Evolutionary conservation across 2,329 filamentous ascomycete genomes (phyloP).

Genomic region (Fusarium sp.): DNA sequence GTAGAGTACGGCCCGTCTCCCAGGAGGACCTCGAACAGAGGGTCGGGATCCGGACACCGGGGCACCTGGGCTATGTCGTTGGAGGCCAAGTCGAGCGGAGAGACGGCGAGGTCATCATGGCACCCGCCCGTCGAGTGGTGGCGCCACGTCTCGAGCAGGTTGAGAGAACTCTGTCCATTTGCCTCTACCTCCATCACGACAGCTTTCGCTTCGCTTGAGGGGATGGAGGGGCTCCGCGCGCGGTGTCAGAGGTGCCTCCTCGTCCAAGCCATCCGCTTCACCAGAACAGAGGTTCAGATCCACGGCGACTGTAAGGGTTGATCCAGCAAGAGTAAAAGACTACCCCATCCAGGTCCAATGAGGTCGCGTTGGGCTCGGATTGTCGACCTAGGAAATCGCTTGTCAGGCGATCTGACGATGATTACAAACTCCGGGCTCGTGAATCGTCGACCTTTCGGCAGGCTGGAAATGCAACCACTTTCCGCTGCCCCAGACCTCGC

Average conservation of each 20-base stretch:
- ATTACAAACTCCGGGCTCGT: constrained; percentile 6
- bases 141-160: constrained; percentile 42
- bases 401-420: constrained; percentile 23
- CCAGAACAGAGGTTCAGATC: constrained; percentile 8
- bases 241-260: constrained; percentile 30
- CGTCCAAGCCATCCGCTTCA: constrained; percentile 39
- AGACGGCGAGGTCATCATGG: constrained; percentile 37
- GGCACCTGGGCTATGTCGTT: constrained; percentile 37
- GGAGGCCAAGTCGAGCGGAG: constrained; percentile 30
- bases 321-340: background rate
- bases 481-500: background rate
- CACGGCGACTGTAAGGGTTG: background rate
- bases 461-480: constrained; percentile 5
- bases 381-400: background rate
- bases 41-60: constrained; percentile 35
- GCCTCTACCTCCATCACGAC: constrained; percentile 44
- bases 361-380: background rate
- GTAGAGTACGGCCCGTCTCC: constrained; percentile 17
- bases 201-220: constrained; percentile 38
- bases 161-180: constrained; percentile 39
- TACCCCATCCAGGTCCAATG: constrained; percentile 14
- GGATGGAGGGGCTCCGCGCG: constrained; percentile 34
- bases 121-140: constrained; percentile 34
- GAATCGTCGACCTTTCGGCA: background rate
- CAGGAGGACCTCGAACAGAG: constrained; percentile 37